These are phyloP conservation scores for Candida caryicola DNA, from an alignment of 805 yeast species.

Conservation along the genomic window DNA sequence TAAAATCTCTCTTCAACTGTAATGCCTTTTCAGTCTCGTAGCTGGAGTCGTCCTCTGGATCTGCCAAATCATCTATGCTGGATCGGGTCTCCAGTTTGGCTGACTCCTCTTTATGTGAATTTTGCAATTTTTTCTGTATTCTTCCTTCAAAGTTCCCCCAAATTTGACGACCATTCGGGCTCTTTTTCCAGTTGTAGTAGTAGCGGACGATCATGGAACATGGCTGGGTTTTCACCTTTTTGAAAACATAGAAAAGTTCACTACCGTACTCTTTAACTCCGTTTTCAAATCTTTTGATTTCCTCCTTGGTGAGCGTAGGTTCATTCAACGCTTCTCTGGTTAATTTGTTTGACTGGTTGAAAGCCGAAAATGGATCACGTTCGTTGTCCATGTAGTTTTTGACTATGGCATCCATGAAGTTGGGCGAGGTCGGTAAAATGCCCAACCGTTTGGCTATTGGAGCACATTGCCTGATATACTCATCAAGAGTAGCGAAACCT, in stretches of 20 bases:
- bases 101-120: constrained; percentile 17
- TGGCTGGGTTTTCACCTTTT: constrained; percentile 70
- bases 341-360: constrained; percentile 42
- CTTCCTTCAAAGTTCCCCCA: constrained; percentile 85
- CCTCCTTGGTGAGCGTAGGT: constrained; percentile 69
- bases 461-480: constrained; percentile 53
- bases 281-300: constrained; percentile 65
- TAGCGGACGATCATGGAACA: constrained; percentile 78
- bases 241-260: constrained; percentile 70
- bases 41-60: constrained; percentile 67
- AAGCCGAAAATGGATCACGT: constrained; percentile 53
- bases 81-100: constrained; percentile 13
- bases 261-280: constrained; percentile 73
- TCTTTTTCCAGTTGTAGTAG: constrained; percentile 91
- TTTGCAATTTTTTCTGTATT: constrained; percentile 53
- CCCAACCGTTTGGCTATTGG: constrained; percentile 55
- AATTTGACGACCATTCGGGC: constrained; percentile 65
- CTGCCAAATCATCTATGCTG: constrained; percentile 50
- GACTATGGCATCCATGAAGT: constrained; percentile 75
- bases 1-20: constrained; percentile 39
- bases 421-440: constrained; percentile 65
- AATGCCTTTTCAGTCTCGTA: constrained; percentile 56
- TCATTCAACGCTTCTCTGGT: constrained; percentile 64
- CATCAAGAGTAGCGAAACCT: constrained; percentile 41
- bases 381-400: constrained; percentile 48